These are phyloP conservation scores for Ramaria sp. DNA, from an alignment of 768 basidiomycete species.

Conservation along the genomic window DNA sequence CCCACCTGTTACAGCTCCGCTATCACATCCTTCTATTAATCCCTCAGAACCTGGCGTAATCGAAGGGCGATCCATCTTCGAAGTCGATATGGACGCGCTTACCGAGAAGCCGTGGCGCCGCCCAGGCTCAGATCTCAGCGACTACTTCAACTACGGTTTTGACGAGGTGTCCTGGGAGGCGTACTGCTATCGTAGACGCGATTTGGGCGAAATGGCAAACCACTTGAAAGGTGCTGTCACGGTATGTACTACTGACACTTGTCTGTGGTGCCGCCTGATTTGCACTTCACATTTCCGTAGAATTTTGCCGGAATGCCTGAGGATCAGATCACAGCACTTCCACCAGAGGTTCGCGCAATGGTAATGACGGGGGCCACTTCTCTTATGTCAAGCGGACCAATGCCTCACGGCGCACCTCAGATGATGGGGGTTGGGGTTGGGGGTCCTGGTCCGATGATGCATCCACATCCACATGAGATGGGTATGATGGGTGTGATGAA, in stretches of 20 bases:
- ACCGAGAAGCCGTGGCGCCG: slow-evolving; percentile 84
- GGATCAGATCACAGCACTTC: slow-evolving; percentile 67
- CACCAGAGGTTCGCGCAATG: slow-evolving; percentile 76
- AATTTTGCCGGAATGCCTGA: slow-evolving; percentile 77
- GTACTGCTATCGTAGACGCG: slow-evolving; percentile 77
- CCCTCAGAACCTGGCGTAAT: slow-evolving; percentile 53
- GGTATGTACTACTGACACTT: slow-evolving; percentile 32
- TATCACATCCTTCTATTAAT: slow-evolving; percentile 73
- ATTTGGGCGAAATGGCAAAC: slow-evolving; percentile 68
- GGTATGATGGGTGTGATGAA: slow-evolving; percentile 70
- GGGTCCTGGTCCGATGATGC: slow-evolving; percentile 27
- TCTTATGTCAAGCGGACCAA: slow-evolving; percentile 50
- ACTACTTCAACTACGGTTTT: slow-evolving; percentile 99
- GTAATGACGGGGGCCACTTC: slow-evolving; percentile 75
- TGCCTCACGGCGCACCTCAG: slow-evolving; percentile 28
- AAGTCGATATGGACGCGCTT: slow-evolving; percentile 67
- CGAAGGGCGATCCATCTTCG: slow-evolving; percentile 72
- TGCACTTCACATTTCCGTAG: slow-evolving; percentile 25
- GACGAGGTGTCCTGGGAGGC: slow-evolving; percentile 95
- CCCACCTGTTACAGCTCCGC: slow-evolving; percentile 58
- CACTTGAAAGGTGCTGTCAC: slow-evolving; percentile 77
- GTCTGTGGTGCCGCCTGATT: background rate
- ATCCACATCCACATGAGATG: slow-evolving; percentile 18
- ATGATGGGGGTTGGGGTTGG: slow-evolving; percentile 38
- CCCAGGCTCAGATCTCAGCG: slow-evolving; percentile 86